A percentile compares a stretch with the other conserved stretches of the same genome.
Evolutionary conservation across 2,329 filamentous ascomycete species (phyloP).

Genomic region (Pseudopithomyces maydicus): DNA sequence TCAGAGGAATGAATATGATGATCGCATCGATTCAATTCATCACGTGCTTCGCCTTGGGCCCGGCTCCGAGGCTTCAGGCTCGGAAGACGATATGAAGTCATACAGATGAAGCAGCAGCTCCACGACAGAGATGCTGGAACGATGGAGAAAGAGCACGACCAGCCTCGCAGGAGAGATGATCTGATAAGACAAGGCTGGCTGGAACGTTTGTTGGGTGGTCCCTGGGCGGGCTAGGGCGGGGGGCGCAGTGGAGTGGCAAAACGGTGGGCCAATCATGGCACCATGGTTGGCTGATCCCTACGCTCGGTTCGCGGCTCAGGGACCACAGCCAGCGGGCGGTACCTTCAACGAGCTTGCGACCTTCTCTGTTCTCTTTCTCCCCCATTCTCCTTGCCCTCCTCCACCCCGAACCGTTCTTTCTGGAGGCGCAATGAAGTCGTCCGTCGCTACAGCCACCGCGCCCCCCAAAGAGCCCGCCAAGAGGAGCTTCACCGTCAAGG

Average conservation of each 20-base stretch:
- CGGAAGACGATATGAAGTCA: no score
- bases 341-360: neutral
- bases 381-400: neutral
- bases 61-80: no score
- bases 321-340: neutral
- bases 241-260: slow-evolving; percentile 1
- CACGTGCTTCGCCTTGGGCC: no score
- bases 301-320: slow-evolving; percentile 3
- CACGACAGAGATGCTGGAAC: no score
- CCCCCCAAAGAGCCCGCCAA: slow-evolving; percentile 29
- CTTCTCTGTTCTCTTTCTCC: neutral
- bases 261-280: slow-evolving; percentile 6
- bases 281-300: slow-evolving; percentile 3
- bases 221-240: neutral
- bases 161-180: neutral
- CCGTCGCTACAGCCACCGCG: slow-evolving; percentile 41
- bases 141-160: no score
- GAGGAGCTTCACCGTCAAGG: slow-evolving; percentile 28
- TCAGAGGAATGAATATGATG: no score
- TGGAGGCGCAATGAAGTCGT: slow-evolving; percentile 38
- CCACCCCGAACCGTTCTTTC: slow-evolving; percentile 11
- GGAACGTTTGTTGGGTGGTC: neutral
- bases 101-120: no score
- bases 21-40: no score
- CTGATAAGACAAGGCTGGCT: slow-evolving; percentile 2